These are phyloP conservation scores for Colletotrichum higginsianum DNA, from an alignment of 2,329 filamentous ascomycete species.

Conservation along the genomic window DNA sequence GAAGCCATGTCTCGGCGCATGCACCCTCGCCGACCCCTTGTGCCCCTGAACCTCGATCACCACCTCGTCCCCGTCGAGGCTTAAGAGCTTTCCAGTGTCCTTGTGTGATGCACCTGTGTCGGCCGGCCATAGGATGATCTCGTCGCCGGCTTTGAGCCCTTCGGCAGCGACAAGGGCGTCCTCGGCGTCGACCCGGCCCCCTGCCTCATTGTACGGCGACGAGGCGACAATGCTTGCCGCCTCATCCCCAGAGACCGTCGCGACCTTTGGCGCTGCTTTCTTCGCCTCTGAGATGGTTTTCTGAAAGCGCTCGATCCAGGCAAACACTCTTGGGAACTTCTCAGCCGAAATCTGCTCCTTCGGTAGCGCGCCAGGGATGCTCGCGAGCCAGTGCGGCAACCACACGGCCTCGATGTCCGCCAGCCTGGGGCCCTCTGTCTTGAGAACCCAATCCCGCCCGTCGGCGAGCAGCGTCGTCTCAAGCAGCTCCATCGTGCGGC, in stretches of 20 bases:
- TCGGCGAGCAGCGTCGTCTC: conserved; percentile 76
- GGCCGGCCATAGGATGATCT: conserved; percentile 72
- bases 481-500: conserved; percentile 68
- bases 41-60: conserved; percentile 67
- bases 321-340: conserved; percentile 72
- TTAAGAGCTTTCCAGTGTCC: conserved; percentile 70
- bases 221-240: conserved; percentile 57
- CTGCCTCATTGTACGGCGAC: conserved; percentile 62
- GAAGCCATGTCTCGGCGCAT: conserved; percentile 75
- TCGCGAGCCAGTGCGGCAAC: conserved; percentile 76
- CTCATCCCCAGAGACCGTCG: conserved; percentile 66
- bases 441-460: conserved; percentile 76
- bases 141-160: conserved; percentile 66
- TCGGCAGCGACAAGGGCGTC: conserved; percentile 64
- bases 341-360: conserved; percentile 64
- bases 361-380: conserved; percentile 69
- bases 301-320: conserved; percentile 76
- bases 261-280: conserved; percentile 51
- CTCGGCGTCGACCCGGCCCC: conserved; percentile 58
- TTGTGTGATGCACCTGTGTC: conserved; percentile 73
- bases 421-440: conserved; percentile 65
- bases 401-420: conserved; percentile 80
- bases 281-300: conserved; percentile 60
- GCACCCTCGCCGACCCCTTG: conserved; percentile 65
- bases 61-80: conserved; percentile 67